Base-by-base conservation (phyloP, 441 rosid genomes). In the Mallotus japonicus region DNA sequence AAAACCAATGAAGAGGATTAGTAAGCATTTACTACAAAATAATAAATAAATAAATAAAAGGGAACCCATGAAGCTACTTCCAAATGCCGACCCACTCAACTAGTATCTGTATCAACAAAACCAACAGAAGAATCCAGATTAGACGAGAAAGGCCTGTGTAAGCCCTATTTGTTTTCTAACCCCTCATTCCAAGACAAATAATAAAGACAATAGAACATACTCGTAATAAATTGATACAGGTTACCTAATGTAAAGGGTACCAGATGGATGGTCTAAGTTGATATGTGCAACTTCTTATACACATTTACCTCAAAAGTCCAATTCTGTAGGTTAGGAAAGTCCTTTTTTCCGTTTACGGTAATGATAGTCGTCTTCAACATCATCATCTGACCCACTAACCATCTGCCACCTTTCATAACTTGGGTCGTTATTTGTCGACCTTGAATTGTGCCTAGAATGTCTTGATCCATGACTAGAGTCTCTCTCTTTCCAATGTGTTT, bases 341-440 rank as follows among this genome's bases (percentile, higher is more conserved):
- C 20, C 76, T 72, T 70, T 83, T 77, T 77, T 82, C 70, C 68
- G 49, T 50, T 75, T 76, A 75, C 55, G 28, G 69, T 54, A 70
- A 40, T 16, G 73, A 57, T 53, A 44, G 49, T 73, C 77, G 44
- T 79, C 85, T 40, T 57, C 76, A 68, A 8, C 40, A 49, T 79
- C 74, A 72, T 63, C 78, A 55, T 74, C 80, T 49, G 78, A 73
- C 34, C 77, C 72, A 57, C 79, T 63, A 20, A 50, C 67, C 90
- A 81, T 87, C 74, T 49, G 82, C 90, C 87, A 80, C 76, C 87
- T 79, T 67, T 83, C 85, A 68, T 58, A 78, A 74, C 69, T 70
- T 40, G 8, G 46, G 57, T 81, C 78, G 58, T 79, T 63, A 51
- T 63, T 50, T 50, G 51, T 56, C 4, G 76, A 62, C 73, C 67